Evolutionary conservation across 345 rosid species (phyloP).

Genomic region (Eucalyptus viminalis): DNA sequence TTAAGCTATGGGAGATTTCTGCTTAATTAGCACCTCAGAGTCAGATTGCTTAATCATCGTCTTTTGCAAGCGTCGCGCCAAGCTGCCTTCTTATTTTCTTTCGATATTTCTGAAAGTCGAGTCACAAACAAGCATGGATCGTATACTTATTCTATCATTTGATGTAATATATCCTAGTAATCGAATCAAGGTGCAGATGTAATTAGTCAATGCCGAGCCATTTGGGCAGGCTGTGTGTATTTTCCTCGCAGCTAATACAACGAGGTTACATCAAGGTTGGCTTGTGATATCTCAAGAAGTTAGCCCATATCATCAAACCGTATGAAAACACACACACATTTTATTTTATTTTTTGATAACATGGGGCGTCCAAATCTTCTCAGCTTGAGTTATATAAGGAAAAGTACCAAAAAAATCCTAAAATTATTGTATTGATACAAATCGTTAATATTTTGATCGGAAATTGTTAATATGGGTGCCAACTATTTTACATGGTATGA

Average conservation of each 20-base stretch:
- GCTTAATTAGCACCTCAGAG: not conserved
- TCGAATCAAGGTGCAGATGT: not conserved
- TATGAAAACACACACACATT: not conserved
- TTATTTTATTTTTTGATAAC: not conserved
- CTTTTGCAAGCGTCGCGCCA: not conserved
- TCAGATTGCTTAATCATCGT: not conserved
- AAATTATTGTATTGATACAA: too few relatives aligned
- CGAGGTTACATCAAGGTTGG: too few relatives aligned
- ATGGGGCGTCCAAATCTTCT: not conserved
- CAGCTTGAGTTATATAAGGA: not conserved
- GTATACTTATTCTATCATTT: not conserved
- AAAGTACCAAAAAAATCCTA: too few relatives aligned
- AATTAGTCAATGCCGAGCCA: not conserved
- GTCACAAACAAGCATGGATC: not conserved
- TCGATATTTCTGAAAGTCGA: not conserved
- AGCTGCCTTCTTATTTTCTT: not conserved
- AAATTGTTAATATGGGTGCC: accelerated
- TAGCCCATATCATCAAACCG: not conserved
- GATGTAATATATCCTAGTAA: not conserved
- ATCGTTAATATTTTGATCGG: accelerated
- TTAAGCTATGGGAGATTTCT: constrained; percentile 28
- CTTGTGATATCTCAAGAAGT: not conserved
- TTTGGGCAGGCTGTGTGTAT: not conserved
- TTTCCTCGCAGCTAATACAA: not conserved
- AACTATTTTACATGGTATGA: too few relatives aligned